Percentiles rank a stretch among this genome's conserved stretches.
Evolutionary conservation across 2,329 filamentous ascomycete genomes (phyloP).

Genomic region (Colletotrichum endophyticum): DNA sequence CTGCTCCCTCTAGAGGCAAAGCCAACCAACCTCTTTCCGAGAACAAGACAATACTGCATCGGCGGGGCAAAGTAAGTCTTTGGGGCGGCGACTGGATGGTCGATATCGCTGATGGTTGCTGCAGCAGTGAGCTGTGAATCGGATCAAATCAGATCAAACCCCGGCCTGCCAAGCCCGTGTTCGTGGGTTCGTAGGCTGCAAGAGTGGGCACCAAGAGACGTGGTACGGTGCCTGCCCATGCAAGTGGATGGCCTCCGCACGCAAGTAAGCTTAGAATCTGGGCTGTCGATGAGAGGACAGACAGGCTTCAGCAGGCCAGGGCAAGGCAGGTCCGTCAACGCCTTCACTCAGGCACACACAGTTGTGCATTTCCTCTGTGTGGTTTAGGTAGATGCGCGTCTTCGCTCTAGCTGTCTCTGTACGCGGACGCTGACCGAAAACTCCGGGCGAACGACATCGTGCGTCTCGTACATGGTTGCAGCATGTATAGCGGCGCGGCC

Average conservation of each 20-base stretch:
- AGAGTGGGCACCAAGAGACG: background rate
- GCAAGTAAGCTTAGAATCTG: conserved; percentile 20
- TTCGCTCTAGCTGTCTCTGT: background rate
- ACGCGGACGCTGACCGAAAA: conserved; percentile 3
- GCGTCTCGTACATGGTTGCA: background rate
- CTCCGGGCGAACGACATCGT: background rate
- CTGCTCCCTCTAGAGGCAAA: background rate
- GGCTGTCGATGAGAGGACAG: background rate
- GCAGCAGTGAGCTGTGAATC: conserved; percentile 17
- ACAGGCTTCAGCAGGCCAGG: background rate
- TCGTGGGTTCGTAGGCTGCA: conserved; percentile 9
- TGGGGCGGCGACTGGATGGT: background rate
- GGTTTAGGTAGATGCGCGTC: background rate
- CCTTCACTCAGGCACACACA: background rate
- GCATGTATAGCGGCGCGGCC: background rate
- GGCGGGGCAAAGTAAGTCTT: background rate
- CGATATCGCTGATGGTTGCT: background rate
- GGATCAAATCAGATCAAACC: conserved; percentile 4
- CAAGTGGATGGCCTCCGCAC: background rate
- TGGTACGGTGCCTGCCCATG: conserved; percentile 5
- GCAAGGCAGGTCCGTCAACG: background rate
- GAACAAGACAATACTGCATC: background rate
- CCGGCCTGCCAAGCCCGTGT: conserved; percentile 19
- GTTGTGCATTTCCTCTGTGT: background rate
- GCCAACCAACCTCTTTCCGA: background rate